A percentile compares a stretch with the other conserved stretches of the same genome.
Conservation (phyloP, 441 rosid genomes). For the Arabidopsis lyrata region DNA sequence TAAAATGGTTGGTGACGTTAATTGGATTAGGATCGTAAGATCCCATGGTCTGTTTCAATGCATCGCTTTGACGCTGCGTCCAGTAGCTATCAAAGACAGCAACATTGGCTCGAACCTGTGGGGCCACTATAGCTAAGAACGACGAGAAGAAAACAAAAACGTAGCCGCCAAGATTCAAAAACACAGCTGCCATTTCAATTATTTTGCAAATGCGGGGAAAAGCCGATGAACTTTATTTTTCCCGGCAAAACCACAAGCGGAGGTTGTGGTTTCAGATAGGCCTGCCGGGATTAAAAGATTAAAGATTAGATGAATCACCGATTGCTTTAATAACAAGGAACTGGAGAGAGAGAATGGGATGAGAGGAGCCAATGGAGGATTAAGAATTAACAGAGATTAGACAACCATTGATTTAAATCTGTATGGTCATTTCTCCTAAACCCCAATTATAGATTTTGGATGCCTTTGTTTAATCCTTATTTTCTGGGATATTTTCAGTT, state of each 20-base stretch:
- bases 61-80: slow-evolving; percentile 37
- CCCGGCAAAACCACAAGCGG: slow-evolving; percentile 32
- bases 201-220: slow-evolving; percentile 17
- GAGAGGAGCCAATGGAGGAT: slow-evolving; percentile 31
- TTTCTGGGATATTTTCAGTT: slow-evolving; percentile 33
- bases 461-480: slow-evolving; percentile 40
- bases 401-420: slow-evolving; percentile 30
- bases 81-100: slow-evolving; percentile 42
- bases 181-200: slow-evolving; percentile 7
- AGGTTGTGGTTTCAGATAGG: slow-evolving; percentile 30
- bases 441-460: slow-evolving; percentile 39
- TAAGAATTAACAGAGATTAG: slow-evolving; percentile 38
- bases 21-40: slow-evolving; percentile 42
- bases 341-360: neutral
- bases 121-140: slow-evolving; percentile 24
- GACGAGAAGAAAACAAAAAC: slow-evolving; percentile 12
- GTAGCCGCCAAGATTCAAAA: slow-evolving; percentile 33
- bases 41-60: slow-evolving; percentile 7
- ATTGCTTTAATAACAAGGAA: slow-evolving; percentile 31
- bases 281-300: slow-evolving; percentile 31
- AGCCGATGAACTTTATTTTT: neutral
- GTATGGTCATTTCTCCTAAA: slow-evolving; percentile 25
- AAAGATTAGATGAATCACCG: slow-evolving; percentile 23
- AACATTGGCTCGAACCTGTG: slow-evolving; percentile 35
- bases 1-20: slow-evolving; percentile 43